phyloP scores from a whole-genome alignment of 2,329 filamentous ascomycete species.

The Eutypella sp. region DNA sequence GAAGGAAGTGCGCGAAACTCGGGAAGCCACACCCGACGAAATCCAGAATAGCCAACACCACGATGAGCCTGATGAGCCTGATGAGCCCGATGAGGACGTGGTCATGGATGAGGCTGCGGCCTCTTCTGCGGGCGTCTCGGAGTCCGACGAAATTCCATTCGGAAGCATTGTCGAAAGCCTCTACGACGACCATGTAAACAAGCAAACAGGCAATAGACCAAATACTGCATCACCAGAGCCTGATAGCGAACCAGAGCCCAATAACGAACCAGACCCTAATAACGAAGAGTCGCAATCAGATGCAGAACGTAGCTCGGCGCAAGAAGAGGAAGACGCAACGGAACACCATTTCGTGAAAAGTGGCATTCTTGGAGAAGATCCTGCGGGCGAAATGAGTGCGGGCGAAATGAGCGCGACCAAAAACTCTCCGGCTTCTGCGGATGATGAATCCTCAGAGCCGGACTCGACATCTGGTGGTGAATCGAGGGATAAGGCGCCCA shows the following conservation, averaged over 20 bases:
- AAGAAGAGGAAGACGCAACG: no score
- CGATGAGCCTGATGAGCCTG: not conserved
- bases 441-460: not conserved
- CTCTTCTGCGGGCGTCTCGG: not conserved
- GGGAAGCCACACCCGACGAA: no score
- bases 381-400: no score
- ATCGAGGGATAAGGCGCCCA: no score
- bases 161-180: conserved; percentile 19
- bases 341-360: no score
- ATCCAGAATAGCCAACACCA: no score
- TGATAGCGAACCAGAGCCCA: no score
- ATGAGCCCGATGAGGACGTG: not conserved
- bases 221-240: conserved; percentile 1
- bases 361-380: no score
- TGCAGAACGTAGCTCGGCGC: no score
- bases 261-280: not conserved
- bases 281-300: no score
- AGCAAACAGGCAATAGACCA: conserved; percentile 1
- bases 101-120: not conserved
- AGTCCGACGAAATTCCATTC: conserved; percentile 8
- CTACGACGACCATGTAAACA: conserved; percentile 16
- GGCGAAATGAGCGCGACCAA: no score
- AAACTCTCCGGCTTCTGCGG: not conserved
- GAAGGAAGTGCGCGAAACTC: not conserved
- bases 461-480: not conserved